Evolutionary conservation across 2,329 filamentous ascomycete species (phyloP), one percentile per base, ranked within the genome.

Genomic region (Trichoderma guizhouense): DNA sequence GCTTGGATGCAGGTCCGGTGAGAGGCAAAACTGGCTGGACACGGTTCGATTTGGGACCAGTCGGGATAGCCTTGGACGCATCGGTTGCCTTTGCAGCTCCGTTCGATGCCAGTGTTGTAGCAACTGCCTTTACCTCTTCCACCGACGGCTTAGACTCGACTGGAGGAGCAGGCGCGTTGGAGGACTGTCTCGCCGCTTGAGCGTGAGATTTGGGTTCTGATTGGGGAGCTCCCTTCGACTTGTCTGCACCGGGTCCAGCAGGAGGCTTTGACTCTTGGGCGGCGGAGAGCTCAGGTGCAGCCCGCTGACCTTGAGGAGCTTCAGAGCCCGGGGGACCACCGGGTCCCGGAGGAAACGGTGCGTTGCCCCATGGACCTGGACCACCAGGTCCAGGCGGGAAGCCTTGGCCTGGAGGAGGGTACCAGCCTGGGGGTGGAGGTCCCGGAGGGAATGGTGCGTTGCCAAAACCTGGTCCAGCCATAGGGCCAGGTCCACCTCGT

Each of bases 371-470:
- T 21, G 86, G 86, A 62, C 88, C 91, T 32, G 88, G 89, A 15
- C 89, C 91, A 32, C 87, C 88, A 53, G 87, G 77, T 53, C 76
- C 77, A 74, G 88, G 90, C 39, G 90, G 91, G 76, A 94, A 96
- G 30, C 90, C 91, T 81, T 93, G 92, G 7, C 91, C 91, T 9
- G 90, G 89, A 75, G 92, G 92, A 75, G 92, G 92, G 79, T 91
- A 95, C 92, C 93, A 97, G 71, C 91, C 92, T 28, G 89, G 89
- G 61, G 90, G 92, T 53, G 47, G 47, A 53, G 47, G 47, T 53
- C 47, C 47, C 18, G 90, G 91, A 74, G 92, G 92, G 79, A 94
- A 97, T 1, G 92, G 91, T 87, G 94, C 91, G 75, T 90, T 90
- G 75, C 90, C 90, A 76, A 91, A 94, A 30, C 84, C 87, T 71